Evolutionary conservation across 192 early-diverging fungal genomes (phyloP), one percentile per base, ranked within the genome.

Genomic region (Linderina pennispora): DNA sequence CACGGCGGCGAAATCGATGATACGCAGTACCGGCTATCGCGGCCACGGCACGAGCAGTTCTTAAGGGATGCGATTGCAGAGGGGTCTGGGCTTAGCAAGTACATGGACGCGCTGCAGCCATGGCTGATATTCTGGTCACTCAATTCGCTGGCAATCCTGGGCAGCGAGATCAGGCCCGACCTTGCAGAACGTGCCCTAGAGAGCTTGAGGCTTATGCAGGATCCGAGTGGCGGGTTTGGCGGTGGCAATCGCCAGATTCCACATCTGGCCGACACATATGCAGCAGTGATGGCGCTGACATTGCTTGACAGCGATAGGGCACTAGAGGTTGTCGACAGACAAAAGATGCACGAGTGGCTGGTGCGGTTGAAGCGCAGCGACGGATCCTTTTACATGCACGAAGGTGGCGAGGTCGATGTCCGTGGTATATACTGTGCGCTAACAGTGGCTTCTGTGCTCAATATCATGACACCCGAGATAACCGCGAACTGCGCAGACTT

Each of bases 51-150:
- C 62, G 58, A 76, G 31, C 41, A 58, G 22, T 91, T 80, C 53
- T 41, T 91, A 1, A 28, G 21, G 8, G 52, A 60, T 16, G 74
- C 73, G 9, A 47, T 89, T 6, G 43, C 65, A 9, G 56, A 74
- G 4, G 59, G 90, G 21, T 66, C 75, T 7, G 45, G 64, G 18
- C 71, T 67, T 37, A 82, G 80, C 43, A 69, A 80, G 5, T 74
- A 64, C 0, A 74, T 92, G 20, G 95, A 98, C 61, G 85, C 95
- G 10, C 83, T 80, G 43, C 83, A 83, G 50, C 90, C 92, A 18
- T 98, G 95, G 95, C 62, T 98, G 19, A 69, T 84, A 7, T 93
- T 89, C 47, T 98, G 95, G 95, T 83, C 85, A 19, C 48, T 91
- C 31, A 90, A 95, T 45, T 73, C 88, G 2, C 74, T 95, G 7